A percentile compares a stretch with the other conserved stretches of the same genome.
Evolutionary conservation across 148 eudicot species (phyloP).

Genomic region (Heliamphora exappendiculata): DNA sequence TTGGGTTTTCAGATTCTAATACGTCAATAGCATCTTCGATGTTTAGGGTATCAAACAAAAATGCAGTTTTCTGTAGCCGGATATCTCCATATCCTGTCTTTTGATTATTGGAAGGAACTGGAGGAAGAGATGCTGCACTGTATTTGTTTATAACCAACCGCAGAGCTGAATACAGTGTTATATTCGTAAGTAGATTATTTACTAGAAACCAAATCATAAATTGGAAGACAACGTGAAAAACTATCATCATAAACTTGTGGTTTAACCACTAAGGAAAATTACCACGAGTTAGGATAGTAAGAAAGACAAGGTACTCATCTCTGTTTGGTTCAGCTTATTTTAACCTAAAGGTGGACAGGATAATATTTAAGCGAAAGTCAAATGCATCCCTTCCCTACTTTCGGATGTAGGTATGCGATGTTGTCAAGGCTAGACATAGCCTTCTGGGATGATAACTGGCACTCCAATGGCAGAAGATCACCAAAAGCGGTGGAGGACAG

Average conservation of each 20-base stretch:
- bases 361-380: too few species aligned
- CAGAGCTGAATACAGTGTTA: constrained; percentile 48
- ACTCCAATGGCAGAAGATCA: too few species aligned
- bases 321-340: not conserved
- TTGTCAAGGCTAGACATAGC: too few species aligned
- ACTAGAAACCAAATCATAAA: not conserved
- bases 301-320: not conserved
- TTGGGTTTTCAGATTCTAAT: constrained; percentile 55
- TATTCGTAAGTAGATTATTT: not conserved
- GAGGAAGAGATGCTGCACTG: constrained; percentile 44
- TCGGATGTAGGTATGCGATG: too few species aligned
- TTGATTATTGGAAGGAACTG: constrained; percentile 49
- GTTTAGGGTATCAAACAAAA: constrained; percentile 48
- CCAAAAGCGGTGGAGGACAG: too few species aligned
- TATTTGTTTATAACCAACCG: constrained; percentile 51
- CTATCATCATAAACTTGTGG: not conserved
- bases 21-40: constrained; percentile 21
- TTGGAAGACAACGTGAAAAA: constrained; percentile 8
- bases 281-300: not conserved
- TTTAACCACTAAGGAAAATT: not conserved
- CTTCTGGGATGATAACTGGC: too few species aligned
- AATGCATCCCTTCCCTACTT: too few species aligned
- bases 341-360: too few species aligned
- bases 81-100: constrained; percentile 71
- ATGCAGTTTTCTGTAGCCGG: constrained; percentile 41